Percentiles rank a stretch among this genome's conserved stretches.
Conservation (phyloP, 768 basidiomycete genomes). For the Xanthoconium purpureum region DNA sequence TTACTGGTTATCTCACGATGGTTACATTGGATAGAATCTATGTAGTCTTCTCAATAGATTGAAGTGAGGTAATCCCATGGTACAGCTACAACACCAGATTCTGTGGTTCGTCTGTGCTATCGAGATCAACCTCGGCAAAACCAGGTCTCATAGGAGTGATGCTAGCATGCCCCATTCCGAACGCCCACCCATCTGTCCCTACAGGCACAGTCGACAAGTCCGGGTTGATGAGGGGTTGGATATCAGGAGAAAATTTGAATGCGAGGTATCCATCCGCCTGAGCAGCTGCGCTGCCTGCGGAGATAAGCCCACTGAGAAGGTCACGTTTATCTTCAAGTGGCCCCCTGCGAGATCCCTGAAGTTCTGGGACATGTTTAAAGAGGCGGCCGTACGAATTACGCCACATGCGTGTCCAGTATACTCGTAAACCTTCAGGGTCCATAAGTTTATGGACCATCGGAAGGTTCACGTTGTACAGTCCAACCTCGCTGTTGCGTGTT, state of each 20-base stretch:
- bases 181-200: conserved; percentile 82
- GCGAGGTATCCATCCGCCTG: conserved; percentile 40
- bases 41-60: not conserved
- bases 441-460: conserved; percentile 72
- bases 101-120: not conserved
- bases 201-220: conserved; percentile 55
- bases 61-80: conserved; percentile 38
- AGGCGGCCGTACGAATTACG: conserved; percentile 79
- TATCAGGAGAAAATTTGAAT: conserved; percentile 77
- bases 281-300: not conserved
- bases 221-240: conserved; percentile 66
- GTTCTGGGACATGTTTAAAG: conserved; percentile 51
- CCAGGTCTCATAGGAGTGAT: conserved; percentile 75
- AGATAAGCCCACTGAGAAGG: conserved; percentile 21
- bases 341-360: conserved; percentile 19
- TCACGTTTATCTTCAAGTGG: conserved; percentile 45
- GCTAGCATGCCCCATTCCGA: conserved; percentile 65
- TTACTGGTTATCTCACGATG: conserved; percentile 5
- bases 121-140: conserved; percentile 53
- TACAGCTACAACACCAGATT: conserved; percentile 30
- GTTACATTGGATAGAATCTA: conserved; percentile 8
- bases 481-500: conserved; percentile 61
- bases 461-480: conserved; percentile 85
- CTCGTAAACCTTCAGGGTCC: conserved; percentile 55
- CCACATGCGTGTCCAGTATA: conserved; percentile 84